A percentile compares a stretch with the other conserved stretches of the same genome.
phyloP scores from a whole-genome alignment of 208 protist genomes.

The Crithidia brevicula region DNA sequence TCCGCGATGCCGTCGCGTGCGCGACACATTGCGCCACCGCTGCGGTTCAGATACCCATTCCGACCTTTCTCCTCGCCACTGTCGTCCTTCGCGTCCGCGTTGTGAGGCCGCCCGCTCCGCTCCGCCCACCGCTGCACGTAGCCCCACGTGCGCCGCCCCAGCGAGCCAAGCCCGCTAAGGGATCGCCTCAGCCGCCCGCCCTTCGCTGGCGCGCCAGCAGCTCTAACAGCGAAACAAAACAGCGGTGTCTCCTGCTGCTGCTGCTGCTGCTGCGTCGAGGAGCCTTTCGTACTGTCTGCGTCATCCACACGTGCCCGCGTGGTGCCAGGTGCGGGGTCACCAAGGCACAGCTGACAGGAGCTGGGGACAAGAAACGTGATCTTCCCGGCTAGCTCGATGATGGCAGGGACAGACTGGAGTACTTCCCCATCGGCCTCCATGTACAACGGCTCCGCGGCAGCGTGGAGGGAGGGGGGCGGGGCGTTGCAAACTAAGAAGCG shows the following conservation, averaged over 20 bases:
- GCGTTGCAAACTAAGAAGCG: conserved; percentile 57
- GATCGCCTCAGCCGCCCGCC: neutral
- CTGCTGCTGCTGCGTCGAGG: neutral
- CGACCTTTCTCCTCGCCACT: neutral
- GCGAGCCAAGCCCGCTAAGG: neutral
- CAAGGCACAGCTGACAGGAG: conserved; percentile 19
- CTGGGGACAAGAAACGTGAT: conserved; percentile 57
- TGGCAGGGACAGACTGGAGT: conserved; percentile 63
- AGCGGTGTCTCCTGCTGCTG: neutral
- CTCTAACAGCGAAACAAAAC: too few species aligned
- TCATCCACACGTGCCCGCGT: conserved; percentile 21
- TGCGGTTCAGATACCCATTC: neutral
- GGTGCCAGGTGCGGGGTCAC: conserved; percentile 39
- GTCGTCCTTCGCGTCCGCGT: neutral
- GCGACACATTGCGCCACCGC: neutral
- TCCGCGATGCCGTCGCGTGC: conserved; percentile 1
- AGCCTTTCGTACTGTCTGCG: too few species aligned
- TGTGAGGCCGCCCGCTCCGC: neutral
- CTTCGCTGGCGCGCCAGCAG: neutral
- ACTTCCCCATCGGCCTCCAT: conserved; percentile 84
- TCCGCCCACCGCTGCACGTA: conserved; percentile 4
- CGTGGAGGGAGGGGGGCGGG: neutral
- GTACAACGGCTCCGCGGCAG: conserved; percentile 21
- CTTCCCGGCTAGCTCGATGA: conserved; percentile 64
- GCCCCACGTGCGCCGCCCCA: conserved; percentile 5